Conservation (phyloP, 1,284 basidiomycete genomes). For the Trichosporon sp. region DNA sequence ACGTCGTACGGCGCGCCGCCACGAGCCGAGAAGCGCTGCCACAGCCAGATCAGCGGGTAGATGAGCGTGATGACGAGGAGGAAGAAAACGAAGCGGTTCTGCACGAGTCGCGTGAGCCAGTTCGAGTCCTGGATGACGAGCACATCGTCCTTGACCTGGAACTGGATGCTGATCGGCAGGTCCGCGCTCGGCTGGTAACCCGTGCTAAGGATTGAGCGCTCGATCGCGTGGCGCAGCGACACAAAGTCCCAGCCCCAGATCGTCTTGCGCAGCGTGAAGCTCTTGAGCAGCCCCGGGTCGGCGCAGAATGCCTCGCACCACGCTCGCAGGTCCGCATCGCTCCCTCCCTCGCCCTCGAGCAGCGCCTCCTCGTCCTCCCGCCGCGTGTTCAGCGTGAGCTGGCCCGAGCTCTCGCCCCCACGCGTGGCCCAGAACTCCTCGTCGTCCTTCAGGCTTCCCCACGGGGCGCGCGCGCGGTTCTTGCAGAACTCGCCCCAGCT, state of each 20-base stretch:
- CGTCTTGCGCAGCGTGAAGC: constrained; percentile 62
- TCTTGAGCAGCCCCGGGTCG: constrained; percentile 60
- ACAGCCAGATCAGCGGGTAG: constrained; percentile 61
- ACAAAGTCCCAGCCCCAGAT: constrained; percentile 66
- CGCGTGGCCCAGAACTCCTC: constrained; percentile 13
- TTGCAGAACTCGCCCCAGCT: constrained; percentile 5
- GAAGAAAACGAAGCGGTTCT: constrained; percentile 61
- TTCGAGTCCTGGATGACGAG: constrained; percentile 63
- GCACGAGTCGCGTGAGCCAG: constrained; percentile 58
- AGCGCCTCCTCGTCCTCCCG: constrained; percentile 20
- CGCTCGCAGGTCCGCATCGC: constrained; percentile 49
- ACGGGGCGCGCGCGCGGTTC: constrained; percentile 10
- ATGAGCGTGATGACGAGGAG: constrained; percentile 61
- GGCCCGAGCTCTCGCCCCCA: not conserved
- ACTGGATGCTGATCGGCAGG: constrained; percentile 52
- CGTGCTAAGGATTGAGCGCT: constrained; percentile 55
- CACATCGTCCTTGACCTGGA: constrained; percentile 49
- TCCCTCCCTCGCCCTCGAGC: not conserved
- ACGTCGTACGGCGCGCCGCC: constrained; percentile 36
- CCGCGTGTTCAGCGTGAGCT: not conserved
- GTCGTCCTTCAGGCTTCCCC: constrained; percentile 13
- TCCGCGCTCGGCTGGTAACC: constrained; percentile 54
- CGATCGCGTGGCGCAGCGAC: constrained; percentile 50
- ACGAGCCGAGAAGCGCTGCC: constrained; percentile 20
- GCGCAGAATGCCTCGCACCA: constrained; percentile 69